Base-by-base conservation (phyloP, 208 protist species). In the Tetramitus jugosus region DNA sequence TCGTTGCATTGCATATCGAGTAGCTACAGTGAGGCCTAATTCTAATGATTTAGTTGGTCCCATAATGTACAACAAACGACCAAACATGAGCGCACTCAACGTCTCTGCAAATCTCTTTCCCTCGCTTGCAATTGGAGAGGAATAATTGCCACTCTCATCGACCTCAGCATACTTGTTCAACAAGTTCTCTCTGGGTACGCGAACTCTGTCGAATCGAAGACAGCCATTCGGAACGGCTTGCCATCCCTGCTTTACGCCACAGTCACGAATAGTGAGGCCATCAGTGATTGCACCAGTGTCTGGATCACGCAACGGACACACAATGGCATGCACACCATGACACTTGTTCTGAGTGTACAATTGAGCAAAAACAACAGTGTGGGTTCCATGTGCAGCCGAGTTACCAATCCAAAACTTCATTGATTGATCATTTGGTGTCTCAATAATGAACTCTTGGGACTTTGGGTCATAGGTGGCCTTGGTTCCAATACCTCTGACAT, bases 401-500 rank as follows among this genome's bases (percentile, higher is more conserved):
- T 75, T 33, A 31, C 75, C 75, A 31, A 81, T 78, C 81, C 81
- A 84, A 23, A n/a, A 78, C 49, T 84, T 84, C 31, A 42, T 35
- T 33, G 81, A 64, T 29, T 29, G 31, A 31, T 72, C 37, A 39
- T n/a, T 60, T 64, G 81, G 81, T 39, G 77, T 79, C n/a, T 78
- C 53, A 37, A 84, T 20, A 29, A 81, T 71, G 33, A 84, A 84
- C 37, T 53, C n/a, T 52, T 77, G 17, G 3, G 81, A 53, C 23
- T 62, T 17, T 42, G 49, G 20, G 52, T 88, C 85, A 46, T 82
- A 88, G 14, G 33, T 40, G 0, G 85, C 81, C 0, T n/a, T 64
- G 0, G 85, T 88, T 69, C 83, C 79, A 46, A 86, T 84, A 17
- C 79, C 49, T 60, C 76, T 26, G 2, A 84, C 81, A 74, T 87